Conservation (phyloP, 352 stramenopile species). For the Pythium folliculosum region DNA sequence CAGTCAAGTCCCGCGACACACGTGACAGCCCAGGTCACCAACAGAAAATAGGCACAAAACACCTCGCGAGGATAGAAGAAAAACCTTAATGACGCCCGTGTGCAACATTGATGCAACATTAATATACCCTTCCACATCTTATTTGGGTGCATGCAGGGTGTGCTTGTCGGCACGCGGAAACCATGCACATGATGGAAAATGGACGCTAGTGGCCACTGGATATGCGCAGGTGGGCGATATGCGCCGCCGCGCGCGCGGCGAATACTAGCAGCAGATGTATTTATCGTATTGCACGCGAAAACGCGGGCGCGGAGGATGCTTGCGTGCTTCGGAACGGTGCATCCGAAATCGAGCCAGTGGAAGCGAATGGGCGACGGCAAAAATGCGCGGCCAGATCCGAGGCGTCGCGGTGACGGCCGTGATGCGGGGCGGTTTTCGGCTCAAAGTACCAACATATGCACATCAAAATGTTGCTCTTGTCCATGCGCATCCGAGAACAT, state of each 20-base stretch:
- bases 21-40: not conserved
- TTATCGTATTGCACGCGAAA: slow-evolving; percentile 11
- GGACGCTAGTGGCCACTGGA: slow-evolving; percentile 1
- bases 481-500: slow-evolving; percentile 8
- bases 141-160: not conserved
- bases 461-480: slow-evolving; percentile 21
- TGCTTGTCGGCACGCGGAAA: not conserved
- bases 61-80: not conserved
- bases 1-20: too few relatives aligned
- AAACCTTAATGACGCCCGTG: slow-evolving; percentile 5
- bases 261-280: not conserved
- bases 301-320: not conserved
- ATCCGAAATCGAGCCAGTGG: slow-evolving; percentile 17
- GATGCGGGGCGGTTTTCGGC: not conserved
- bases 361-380: slow-evolving; percentile 19
- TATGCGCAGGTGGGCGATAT: not conserved
- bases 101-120: slow-evolving; percentile 13
- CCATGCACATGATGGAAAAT: slow-evolving; percentile 16
- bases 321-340: not conserved
- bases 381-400: slow-evolving; percentile 6
- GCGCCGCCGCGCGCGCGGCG: not conserved
- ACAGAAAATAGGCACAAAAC: slow-evolving; percentile 13
- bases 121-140: slow-evolving; percentile 16
- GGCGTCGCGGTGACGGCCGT: slow-evolving; percentile 7
- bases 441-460: slow-evolving; percentile 5